Evolutionary conservation across 176 grass and related monocot species (phyloP).

Genomic region (Aechmea fasciata): DNA sequence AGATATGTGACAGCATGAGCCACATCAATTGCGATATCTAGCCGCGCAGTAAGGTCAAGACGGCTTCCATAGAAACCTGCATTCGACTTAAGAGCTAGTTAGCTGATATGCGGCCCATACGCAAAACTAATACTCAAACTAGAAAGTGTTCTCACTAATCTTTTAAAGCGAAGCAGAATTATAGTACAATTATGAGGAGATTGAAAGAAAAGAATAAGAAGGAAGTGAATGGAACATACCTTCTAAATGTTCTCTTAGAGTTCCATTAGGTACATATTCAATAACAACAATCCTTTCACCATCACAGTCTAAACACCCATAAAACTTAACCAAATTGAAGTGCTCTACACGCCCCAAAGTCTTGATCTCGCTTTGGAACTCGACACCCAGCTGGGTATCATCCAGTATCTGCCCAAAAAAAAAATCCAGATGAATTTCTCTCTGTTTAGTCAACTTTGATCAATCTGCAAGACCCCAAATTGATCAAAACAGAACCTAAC

Average conservation of each 20-base stretch:
- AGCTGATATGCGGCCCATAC: no score
- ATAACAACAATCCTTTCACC: slow-evolving; percentile 66
- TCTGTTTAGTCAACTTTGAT: not conserved
- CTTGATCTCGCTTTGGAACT: slow-evolving; percentile 84
- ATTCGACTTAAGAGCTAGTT: not conserved
- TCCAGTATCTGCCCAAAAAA: slow-evolving; percentile 25
- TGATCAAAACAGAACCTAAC: slow-evolving; percentile 10
- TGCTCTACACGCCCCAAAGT: slow-evolving; percentile 66
- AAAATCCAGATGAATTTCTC: no score
- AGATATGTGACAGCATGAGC: slow-evolving; percentile 94
- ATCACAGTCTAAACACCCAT: slow-evolving; percentile 66
- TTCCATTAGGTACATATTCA: slow-evolving; percentile 88
- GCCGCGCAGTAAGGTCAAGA: slow-evolving; percentile 41
- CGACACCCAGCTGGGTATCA: slow-evolving; percentile 50
- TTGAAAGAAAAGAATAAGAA: no score
- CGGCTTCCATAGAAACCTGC: slow-evolving; percentile 39
- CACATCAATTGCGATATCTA: slow-evolving; percentile 82
- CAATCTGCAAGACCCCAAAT: not conserved
- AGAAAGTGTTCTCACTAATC: no score
- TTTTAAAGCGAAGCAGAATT: no score
- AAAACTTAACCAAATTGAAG: slow-evolving; percentile 65
- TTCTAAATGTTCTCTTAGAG: slow-evolving; percentile 80
- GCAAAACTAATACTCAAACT: no score
- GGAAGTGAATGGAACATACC: slow-evolving; percentile 13
- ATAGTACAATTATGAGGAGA: no score